phyloP scores from a whole-genome alignment of 169 alveolate genomes.

The Toxoplasma gondii region DNA sequence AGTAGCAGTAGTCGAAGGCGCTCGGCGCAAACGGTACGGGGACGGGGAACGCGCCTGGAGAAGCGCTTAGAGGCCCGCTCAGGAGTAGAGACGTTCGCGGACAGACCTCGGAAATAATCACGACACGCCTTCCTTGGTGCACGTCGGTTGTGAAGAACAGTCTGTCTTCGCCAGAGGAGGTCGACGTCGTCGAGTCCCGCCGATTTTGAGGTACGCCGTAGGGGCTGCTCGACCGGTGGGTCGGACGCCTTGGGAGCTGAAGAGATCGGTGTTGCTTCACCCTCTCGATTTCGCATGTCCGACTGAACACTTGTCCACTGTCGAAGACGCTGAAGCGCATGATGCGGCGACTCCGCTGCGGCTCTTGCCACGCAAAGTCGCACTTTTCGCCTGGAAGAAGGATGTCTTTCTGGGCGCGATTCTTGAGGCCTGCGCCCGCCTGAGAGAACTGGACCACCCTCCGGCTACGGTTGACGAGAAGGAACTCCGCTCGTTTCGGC shows the following conservation, averaged over 20 bases:
- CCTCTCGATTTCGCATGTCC: slow-evolving; percentile 50
- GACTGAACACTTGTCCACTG: slow-evolving; percentile 1
- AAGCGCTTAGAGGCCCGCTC: background rate
- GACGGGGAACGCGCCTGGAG: too few relatives aligned
- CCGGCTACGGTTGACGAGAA: slow-evolving; percentile 49
- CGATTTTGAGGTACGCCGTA: background rate
- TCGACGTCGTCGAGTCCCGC: too few relatives aligned
- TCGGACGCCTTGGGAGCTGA: slow-evolving; percentile 37
- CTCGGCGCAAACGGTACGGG: too few relatives aligned
- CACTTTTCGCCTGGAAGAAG: slow-evolving; percentile 47
- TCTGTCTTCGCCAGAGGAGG: slow-evolving; percentile 1
- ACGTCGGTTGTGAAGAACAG: slow-evolving; percentile 57
- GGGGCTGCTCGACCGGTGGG: background rate
- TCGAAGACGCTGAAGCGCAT: slow-evolving; percentile 40
- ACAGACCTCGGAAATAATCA: background rate
- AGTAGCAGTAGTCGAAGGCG: too few relatives aligned
- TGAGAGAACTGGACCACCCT: slow-evolving; percentile 56
- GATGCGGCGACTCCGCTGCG: slow-evolving; percentile 54
- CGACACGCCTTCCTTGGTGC: slow-evolving; percentile 20
- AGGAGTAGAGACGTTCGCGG: background rate
- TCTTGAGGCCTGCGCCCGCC: slow-evolving; percentile 46
- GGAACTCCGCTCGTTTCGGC: slow-evolving; percentile 54
- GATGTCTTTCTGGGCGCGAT: slow-evolving; percentile 38
- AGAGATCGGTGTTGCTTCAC: slow-evolving; percentile 55
- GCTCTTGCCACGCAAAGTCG: slow-evolving; percentile 65